Evolutionary conservation across 192 early-diverging fungal genomes (phyloP), one percentile per base, ranked within the genome.

Genomic region (Coemansia sp.): DNA sequence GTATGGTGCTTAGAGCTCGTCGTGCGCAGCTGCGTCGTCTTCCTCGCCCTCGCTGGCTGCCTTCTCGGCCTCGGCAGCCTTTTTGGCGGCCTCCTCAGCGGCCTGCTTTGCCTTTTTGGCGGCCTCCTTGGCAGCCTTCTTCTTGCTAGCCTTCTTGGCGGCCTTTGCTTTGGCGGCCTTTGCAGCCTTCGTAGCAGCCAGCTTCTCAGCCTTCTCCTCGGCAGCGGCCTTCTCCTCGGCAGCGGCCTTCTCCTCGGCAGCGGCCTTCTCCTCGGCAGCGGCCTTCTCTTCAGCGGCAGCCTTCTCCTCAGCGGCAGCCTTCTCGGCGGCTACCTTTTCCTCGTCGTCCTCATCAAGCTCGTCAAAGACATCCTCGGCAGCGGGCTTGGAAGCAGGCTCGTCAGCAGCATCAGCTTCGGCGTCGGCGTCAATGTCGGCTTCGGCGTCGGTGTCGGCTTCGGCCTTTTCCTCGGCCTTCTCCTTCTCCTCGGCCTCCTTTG

Each of bases 1-100:
- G n/a, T n/a, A n/a, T n/a, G n/a, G n/a, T 6, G 6, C 35, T 68
- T 81, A 82, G 27, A 82, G 79, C 63, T 82, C 79, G 58, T 82
- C 79, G 59, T 82, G 79, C 35, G 27, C 79, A 56, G 37, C 54
- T 22, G 49, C 54, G 3, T 79, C 67, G 10, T 66, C 77, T 2
- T 69, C 67, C 4, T 65, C 66, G 15, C 68, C 65, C 17, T 62
- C 77, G 6, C 59, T 61, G 20, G 42, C 77, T 9, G 49, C 73
- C 61, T 49, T 49, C 25, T 69, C 64, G 17, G 60, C 76, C 54
- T 70, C 67, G 32, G 67, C 71, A 2, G 69, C 75, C 64, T 65
- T 62, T 35, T 65, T 61, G 6, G 69, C 69, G 43, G 71, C 67
- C 70, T 59, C 41, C 45, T 37, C 22, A 9, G 66, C 66, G 41